phyloP scores from a whole-genome alignment of 345 rosid genomes.

The Lepidium africanum region DNA sequence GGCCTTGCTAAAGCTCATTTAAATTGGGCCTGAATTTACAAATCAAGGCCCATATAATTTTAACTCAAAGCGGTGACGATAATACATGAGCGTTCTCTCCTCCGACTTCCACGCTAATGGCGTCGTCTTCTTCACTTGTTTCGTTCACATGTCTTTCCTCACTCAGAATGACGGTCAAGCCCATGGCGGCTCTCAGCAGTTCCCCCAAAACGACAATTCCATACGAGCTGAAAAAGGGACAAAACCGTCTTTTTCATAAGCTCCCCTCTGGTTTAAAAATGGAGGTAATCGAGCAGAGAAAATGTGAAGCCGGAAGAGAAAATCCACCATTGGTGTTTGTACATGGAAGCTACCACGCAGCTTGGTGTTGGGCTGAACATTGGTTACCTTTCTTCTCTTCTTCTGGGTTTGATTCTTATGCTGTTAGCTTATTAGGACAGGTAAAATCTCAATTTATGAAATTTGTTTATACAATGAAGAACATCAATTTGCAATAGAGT shows the following conservation, averaged over 20 bases:
- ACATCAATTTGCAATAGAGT: constrained; percentile 1
- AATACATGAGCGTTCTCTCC: too few species aligned
- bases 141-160: constrained; percentile 11
- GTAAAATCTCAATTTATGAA: constrained; percentile 21
- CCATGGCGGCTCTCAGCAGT: constrained; percentile 33
- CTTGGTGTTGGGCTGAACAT: constrained; percentile 97
- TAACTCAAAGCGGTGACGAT: too few species aligned
- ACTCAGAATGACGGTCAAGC: constrained; percentile 14
- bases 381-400: constrained; percentile 84
- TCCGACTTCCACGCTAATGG: constrained; percentile 28
- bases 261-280: constrained; percentile 76
- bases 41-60: too few species aligned
- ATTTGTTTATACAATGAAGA: not conserved
- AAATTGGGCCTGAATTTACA: too few species aligned
- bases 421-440: constrained; percentile 78
- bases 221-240: constrained; percentile 56
- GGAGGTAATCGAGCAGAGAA: constrained; percentile 73
- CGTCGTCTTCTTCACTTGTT: constrained; percentile 26
- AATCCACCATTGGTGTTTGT: constrained; percentile 69
- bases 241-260: constrained; percentile 57
- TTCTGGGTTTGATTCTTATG: constrained; percentile 75
- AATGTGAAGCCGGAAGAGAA: not conserved
- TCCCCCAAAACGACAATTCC: constrained; percentile 28
- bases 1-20: constrained; percentile 1
- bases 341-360: constrained; percentile 93